These are phyloP conservation scores for Physocladia obscura DNA, from an alignment of 192 early-diverging fungal genomes.

Conservation along the genomic window DNA sequence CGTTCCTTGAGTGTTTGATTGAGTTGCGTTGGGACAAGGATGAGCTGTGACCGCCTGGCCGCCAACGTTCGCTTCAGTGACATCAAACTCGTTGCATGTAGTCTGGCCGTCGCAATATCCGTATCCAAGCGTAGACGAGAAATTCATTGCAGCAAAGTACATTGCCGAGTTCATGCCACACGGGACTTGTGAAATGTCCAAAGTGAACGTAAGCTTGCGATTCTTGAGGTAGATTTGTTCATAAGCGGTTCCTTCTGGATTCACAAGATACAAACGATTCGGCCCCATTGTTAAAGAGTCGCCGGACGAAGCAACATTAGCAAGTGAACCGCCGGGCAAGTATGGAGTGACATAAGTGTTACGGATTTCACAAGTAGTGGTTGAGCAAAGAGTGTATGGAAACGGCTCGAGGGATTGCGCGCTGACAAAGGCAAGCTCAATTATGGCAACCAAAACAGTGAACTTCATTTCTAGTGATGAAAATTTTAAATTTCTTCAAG, in stretches of 20 bases:
- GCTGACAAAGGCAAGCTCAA: too few species aligned
- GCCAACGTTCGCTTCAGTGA: background rate
- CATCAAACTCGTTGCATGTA: background rate
- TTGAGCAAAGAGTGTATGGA: background rate
- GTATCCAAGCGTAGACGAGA: background rate
- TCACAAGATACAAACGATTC: conserved; percentile 18
- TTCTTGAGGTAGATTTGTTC: conserved; percentile 23
- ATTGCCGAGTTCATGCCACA: conserved; percentile 37
- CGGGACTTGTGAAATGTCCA: conserved; percentile 34
- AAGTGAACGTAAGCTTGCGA: conserved; percentile 11
- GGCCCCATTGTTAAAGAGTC: background rate
- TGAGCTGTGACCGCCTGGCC: background rate
- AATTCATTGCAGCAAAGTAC: conserved; percentile 33
- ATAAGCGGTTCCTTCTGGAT: conserved; percentile 2
- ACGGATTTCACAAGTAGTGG: background rate
- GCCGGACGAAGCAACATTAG: too few species aligned
- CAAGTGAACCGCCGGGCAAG: background rate
- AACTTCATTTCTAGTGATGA: too few species aligned
- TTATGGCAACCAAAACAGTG: too few species aligned
- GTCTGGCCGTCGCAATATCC: background rate
- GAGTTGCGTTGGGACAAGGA: background rate
- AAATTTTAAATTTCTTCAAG: too few species aligned
- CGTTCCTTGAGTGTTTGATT: background rate
- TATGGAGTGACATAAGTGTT: background rate
- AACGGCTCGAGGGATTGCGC: too few species aligned